Evolutionary conservation across 2,329 filamentous ascomycete genomes (phyloP), one percentile per base, ranked within the genome.

Genomic region (Aspergillus neoniger): DNA sequence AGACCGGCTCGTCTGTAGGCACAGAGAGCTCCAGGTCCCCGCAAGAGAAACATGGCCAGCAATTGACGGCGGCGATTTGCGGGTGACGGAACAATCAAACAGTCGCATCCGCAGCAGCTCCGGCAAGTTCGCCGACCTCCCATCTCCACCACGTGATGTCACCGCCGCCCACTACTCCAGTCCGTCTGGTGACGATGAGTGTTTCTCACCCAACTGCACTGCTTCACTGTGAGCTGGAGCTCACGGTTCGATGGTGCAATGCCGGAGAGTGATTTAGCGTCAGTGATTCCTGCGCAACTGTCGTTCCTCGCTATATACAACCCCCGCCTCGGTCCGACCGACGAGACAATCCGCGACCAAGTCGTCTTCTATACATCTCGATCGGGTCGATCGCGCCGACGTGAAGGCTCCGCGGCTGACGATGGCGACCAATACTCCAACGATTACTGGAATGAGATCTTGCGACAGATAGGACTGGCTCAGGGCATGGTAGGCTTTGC

Each of bases 401-500:
- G 60, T 41, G 65, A 65, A 53, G 64, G 56, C 44, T 60, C 63
- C 2, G 23, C 53, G 7, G 41, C 19, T 2, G 65, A 72, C 55
- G 65, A 69, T 47, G 65, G 69, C 39, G 67, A 69, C 52, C 75
- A 69, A 41, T 69, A 76, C 28, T 67, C 70, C 9, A 80, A 85
- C 52, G 87, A 91, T 66, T 87, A 92, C 70, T 86, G 88, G 72
- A 95, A 98, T 76, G 91, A 96, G 79, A 89, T 89, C 69, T 81
- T 98, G 70, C 86, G 95, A 65, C 93, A 97, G 81, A 92, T 99
- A 73, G 95, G 95, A 39, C 86, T 99, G 64, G 95, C 95, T 43
- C 95, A 99, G 80, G 95, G 93, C 73, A 96, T 98, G 89, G 89
- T 96, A 61, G 91, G 88, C 74, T 99, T 99, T 79, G 91, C 91